Evolutionary conservation across 2,329 filamentous ascomycete genomes (phyloP), one percentile per base, ranked within the genome.

Genomic region (Phialocephala sp.): DNA sequence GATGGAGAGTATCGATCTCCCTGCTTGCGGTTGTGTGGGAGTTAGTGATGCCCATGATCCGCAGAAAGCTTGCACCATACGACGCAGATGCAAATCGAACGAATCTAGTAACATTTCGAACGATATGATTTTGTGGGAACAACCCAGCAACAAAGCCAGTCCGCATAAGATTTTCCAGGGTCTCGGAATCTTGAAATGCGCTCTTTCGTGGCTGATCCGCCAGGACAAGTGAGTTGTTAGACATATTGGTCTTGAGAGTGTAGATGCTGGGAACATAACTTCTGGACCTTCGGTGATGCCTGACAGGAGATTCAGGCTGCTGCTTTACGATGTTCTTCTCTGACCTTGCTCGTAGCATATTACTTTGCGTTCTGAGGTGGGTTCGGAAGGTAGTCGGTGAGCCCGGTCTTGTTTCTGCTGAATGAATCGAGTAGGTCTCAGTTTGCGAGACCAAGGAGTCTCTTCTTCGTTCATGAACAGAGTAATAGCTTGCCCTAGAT

Each of bases 31-130:
- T 79, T 73, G 18, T 77, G 32, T 66, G 83, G 79, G 75, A 84
- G 77, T 55, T 85, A 76, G 68, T 84, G 83, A 90, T 88, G 1
- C 87, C 87, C 79, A 90, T 82, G 24, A 89, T 80, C 62, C 85
- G 84, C 57, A 90, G 80, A 66, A 90, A 90, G 55, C 83, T 83
- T 0, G 86, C 86, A 0, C 88, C 88, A 64, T 91, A 90, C 0
- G 87, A 86, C 0, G 88, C 88, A 1, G 88, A 89, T 1, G 88
- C 87, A 71, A 89, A 90, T 2, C 86, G 83, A 79, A 90, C 88
- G 67, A 89, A 90, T 41, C 88, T 81, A 2, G 84, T 84, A 27
- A 90, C 85, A 71, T 89, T 90, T 37, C 83, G 81, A 11, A 89
- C 78, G 8, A 90, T 79, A 69, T 89, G 87, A 37, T 82, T 82